These are phyloP conservation scores for Allomyces arbusculus DNA, from an alignment of 192 early-diverging fungal species.

Conservation along the genomic window DNA sequence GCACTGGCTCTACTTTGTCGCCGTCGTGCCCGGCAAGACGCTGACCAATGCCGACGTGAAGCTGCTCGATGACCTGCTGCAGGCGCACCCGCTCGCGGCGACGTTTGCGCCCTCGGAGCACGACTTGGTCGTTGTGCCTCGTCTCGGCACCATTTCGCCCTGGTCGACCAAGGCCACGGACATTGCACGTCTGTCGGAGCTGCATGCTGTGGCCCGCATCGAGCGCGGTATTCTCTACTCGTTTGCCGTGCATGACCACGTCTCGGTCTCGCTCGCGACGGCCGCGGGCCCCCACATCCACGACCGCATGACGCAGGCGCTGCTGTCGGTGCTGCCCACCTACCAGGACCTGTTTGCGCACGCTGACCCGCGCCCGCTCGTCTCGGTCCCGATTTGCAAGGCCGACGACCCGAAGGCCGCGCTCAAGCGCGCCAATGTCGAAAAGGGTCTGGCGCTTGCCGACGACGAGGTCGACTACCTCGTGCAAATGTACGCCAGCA, in stretches of 20 bases:
- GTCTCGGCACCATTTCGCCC: constrained; percentile 90
- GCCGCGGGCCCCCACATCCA: constrained; percentile 34
- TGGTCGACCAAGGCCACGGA: constrained; percentile 99
- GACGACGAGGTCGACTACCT: constrained; percentile 93
- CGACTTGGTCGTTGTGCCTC: constrained; percentile 56
- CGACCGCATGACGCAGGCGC: constrained; percentile 89
- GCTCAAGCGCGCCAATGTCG: constrained; percentile 48
- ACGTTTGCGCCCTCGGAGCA: neutral
- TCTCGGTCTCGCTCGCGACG: constrained; percentile 3
- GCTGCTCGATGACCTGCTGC: neutral
- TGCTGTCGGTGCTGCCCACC: constrained; percentile 41
- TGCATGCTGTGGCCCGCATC: constrained; percentile 53
- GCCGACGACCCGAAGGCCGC: neutral
- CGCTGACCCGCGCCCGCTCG: constrained; percentile 34
- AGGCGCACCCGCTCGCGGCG: neutral
- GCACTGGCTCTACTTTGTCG: neutral
- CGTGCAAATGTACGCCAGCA: constrained; percentile 42
- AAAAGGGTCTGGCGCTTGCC: constrained; percentile 86
- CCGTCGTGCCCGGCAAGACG: neutral
- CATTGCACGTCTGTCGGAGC: constrained; percentile 79
- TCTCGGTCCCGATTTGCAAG: constrained; percentile 28
- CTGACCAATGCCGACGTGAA: neutral
- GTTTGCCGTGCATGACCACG: constrained; percentile 20
- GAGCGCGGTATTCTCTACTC: constrained; percentile 74
- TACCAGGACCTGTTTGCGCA: constrained; percentile 49